Percentiles rank a stretch among this genome's conserved stretches.
Conservation (phyloP, 306 rosid genomes). For the Phaseolus lunatus region DNA sequence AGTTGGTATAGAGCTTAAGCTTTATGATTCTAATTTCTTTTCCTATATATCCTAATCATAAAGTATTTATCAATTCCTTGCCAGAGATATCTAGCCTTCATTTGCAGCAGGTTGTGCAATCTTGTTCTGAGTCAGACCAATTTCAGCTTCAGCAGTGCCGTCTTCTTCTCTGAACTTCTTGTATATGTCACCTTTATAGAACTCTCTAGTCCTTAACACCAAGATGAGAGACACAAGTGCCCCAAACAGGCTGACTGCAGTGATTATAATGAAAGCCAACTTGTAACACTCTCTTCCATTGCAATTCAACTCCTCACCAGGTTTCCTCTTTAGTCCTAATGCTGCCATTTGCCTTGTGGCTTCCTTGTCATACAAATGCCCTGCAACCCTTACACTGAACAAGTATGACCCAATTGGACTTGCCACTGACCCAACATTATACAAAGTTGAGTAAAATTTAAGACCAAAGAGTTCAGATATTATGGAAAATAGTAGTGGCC, state of each 20-base stretch:
- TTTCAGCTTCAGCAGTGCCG: slow-evolving; percentile 35
- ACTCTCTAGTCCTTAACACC: slow-evolving; percentile 57
- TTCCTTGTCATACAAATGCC: slow-evolving; percentile 56
- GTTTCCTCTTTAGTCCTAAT: slow-evolving; percentile 42
- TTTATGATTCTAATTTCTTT: no score
- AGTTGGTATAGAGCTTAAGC: no score
- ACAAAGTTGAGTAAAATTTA: slow-evolving; percentile 73
- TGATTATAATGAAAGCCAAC: slow-evolving; percentile 56
- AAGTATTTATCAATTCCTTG: not conserved
- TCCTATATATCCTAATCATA: not conserved
- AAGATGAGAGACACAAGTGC: slow-evolving; percentile 55
- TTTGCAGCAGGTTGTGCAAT: slow-evolving; percentile 12
- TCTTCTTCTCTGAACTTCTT: slow-evolving; percentile 55
- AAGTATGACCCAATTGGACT: slow-evolving; percentile 67
- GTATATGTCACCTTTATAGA: slow-evolving; percentile 58
- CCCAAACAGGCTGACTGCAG: slow-evolving; percentile 53
- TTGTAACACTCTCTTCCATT: slow-evolving; percentile 52
- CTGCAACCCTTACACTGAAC: slow-evolving; percentile 54
- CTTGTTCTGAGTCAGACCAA: slow-evolving; percentile 23
- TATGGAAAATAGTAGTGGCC: slow-evolving; percentile 79
- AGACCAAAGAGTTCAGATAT: slow-evolving; percentile 87
- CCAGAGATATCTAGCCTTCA: not conserved
- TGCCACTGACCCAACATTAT: slow-evolving; percentile 77
- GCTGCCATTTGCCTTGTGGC: slow-evolving; percentile 48
- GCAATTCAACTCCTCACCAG: slow-evolving; percentile 58